phyloP scores from a whole-genome alignment of 108 stramenopile genomes.

The Schizochytrium sp. region DNA sequence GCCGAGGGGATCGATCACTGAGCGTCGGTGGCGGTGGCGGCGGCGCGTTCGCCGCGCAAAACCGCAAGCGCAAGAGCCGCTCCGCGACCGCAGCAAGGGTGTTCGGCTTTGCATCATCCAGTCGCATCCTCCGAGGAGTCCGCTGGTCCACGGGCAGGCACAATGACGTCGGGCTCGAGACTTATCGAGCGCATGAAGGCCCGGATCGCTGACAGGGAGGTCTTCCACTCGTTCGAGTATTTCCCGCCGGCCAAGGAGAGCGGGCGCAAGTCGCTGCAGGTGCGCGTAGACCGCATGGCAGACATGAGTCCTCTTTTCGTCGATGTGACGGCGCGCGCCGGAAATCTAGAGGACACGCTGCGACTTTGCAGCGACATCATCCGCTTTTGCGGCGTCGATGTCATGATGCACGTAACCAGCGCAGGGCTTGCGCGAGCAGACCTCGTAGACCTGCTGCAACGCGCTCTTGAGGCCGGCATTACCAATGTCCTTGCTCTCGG shows the following conservation, averaged over 20 bases:
- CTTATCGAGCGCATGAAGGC: background rate
- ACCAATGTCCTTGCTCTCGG: constrained; percentile 9
- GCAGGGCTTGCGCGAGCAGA: constrained; percentile 63
- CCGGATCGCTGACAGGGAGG: background rate
- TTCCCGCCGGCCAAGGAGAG: constrained; percentile 89
- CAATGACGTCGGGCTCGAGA: background rate
- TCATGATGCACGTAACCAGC: constrained; percentile 79
- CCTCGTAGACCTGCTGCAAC: constrained; percentile 41
- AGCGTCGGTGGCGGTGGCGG: no score
- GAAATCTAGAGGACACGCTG: constrained; percentile 64
- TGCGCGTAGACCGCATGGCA: constrained; percentile 84
- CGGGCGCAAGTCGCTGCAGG: constrained; percentile 80
- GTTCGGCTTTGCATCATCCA: no score
- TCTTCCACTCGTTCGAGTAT: constrained; percentile 85
- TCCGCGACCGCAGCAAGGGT: no score
- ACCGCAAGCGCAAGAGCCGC: no score
- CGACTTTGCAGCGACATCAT: constrained; percentile 72
- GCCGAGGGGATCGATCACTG: no score
- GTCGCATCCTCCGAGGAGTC: background rate
- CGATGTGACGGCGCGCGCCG: constrained; percentile 78
- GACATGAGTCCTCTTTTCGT: constrained; percentile 79
- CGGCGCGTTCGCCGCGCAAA: no score
- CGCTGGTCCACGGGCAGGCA: background rate
- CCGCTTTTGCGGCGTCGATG: constrained; percentile 72
- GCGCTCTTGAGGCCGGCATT: constrained; percentile 43